Evolutionary conservation across 495 filamentous ascomycete species (phyloP), one percentile per base, ranked within the genome.

Genomic region (Darksidea phi): DNA sequence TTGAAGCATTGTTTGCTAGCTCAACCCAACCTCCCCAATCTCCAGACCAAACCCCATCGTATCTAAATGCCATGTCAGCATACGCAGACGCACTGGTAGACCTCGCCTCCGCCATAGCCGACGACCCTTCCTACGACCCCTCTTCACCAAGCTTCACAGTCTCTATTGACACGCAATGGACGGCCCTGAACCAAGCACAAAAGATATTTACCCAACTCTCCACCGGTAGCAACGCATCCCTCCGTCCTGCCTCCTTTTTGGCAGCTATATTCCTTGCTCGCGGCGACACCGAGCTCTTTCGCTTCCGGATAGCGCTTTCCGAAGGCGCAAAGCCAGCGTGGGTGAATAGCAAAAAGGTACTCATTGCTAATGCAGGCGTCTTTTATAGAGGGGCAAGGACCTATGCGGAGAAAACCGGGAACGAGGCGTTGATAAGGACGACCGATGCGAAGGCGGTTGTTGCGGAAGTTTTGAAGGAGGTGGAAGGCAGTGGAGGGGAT

Each of bases 301-400:
- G 86, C 26, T 80, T 76, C 70, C 75, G 78, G 21, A 70, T 88
- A 20, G 80, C 81, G n/a, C 64, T 74, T 32, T 64, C 73, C 5
- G 80, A 80, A 1, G 74, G 73, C 69, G 74, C 77, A 48, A 73
- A 79, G 54, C 59, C 68, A 28, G 68, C 77, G 52, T 79, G 82
- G 5, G 69, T 74, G 52, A 78, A 80, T 53, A 78, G 80, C 56
- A 74, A 71, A 25, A 66, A 66, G 1, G 78, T 75, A 15, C 75
- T 88, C 43, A 59, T 86, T 20, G 78, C 77, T 37, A 89, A 89
- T 64, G 84, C 86, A 2, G 80, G 80, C 32, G 81, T 83, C 10
- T 88, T 82, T 61, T 89, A 86, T 65, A 76, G 83, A 41, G 84
- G 84, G 25, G 85, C 84, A 0, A 76, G 76, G 45, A 78, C 73